Evolutionary conservation across 1,284 basidiomycete species (phyloP).

Genomic region (Xanthoconium separans): DNA sequence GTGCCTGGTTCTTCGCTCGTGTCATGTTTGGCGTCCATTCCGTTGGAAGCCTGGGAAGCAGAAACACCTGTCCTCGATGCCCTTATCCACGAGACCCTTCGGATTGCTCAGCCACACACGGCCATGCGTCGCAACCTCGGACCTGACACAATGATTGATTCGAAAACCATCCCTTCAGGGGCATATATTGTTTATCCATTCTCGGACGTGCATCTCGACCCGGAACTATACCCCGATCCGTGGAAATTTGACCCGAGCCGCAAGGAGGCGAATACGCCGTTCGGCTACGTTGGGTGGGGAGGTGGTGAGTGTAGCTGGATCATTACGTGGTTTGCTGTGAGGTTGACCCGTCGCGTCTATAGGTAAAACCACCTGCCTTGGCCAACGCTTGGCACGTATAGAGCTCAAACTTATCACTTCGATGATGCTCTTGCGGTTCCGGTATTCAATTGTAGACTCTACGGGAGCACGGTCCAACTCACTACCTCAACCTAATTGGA

Average conservation of each 20-base stretch:
- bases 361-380: conserved; percentile 69
- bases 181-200: conserved; percentile 75
- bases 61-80: conserved; percentile 66
- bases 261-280: conserved; percentile 47
- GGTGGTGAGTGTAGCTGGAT: conserved; percentile 51
- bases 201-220: conserved; percentile 71
- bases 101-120: conserved; percentile 72
- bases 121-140: conserved; percentile 77
- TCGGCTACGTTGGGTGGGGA: conserved; percentile 72
- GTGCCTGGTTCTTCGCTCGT: conserved; percentile 37
- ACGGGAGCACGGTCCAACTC: conserved; percentile 43
- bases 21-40: conserved; percentile 52
- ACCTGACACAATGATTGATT: conserved; percentile 61
- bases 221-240: conserved; percentile 66
- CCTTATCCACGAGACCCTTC: conserved; percentile 69
- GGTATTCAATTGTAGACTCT: conserved; percentile 52
- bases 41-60: conserved; percentile 67
- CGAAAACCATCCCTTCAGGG: conserved; percentile 63
- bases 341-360: conserved; percentile 19
- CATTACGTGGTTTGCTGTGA: conserved; percentile 19
- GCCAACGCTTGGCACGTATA: conserved; percentile 67
- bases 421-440: conserved; percentile 61
- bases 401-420: conserved; percentile 67
- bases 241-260: conserved; percentile 70
- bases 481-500: conserved; percentile 68